phyloP scores from a whole-genome alignment of 2,329 filamentous ascomycete genomes.

The Alternaria consortialis region DNA sequence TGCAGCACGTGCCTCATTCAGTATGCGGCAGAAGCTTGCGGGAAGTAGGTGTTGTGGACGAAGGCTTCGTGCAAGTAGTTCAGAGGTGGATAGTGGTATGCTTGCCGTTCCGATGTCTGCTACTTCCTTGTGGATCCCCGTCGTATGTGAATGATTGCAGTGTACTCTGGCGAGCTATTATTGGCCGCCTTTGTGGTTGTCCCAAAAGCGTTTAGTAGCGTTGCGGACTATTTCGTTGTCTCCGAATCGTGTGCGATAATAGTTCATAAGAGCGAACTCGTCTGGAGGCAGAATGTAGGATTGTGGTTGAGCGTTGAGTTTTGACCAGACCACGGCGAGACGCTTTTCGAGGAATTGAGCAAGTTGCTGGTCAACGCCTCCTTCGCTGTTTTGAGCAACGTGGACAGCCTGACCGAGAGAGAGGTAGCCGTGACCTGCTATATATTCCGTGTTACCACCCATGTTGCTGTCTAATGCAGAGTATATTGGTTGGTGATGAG shows the following conservation, averaged over 20 bases:
- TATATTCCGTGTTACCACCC: constrained; percentile 54
- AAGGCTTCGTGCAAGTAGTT: background rate
- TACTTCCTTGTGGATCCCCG: background rate
- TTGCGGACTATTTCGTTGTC: constrained; percentile 61
- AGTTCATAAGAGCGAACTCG: constrained; percentile 90
- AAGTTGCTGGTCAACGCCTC: constrained; percentile 71
- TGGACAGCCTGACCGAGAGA: constrained; percentile 75
- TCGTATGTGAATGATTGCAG: constrained; percentile 5
- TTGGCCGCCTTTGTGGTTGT: constrained; percentile 53
- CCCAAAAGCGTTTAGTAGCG: constrained; percentile 67
- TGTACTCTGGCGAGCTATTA: constrained; percentile 3
- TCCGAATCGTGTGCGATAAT: constrained; percentile 73
- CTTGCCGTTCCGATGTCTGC: background rate
- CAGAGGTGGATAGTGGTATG: background rate
- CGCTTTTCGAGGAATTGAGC: constrained; percentile 70
- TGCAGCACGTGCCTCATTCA: background rate
- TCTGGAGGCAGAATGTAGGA: constrained; percentile 77
- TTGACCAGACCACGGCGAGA: constrained; percentile 69
- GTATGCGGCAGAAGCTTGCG: background rate
- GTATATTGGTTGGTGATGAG: constrained; percentile 35
- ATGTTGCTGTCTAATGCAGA: constrained; percentile 42
- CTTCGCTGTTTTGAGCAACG: constrained; percentile 76
- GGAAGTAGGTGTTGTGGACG: background rate
- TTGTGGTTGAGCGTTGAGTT: constrained; percentile 69
- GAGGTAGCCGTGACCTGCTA: constrained; percentile 53